These are phyloP conservation scores for Alternaria brassicae DNA, from an alignment of 2,329 filamentous ascomycete genomes.

Conservation along the genomic window DNA sequence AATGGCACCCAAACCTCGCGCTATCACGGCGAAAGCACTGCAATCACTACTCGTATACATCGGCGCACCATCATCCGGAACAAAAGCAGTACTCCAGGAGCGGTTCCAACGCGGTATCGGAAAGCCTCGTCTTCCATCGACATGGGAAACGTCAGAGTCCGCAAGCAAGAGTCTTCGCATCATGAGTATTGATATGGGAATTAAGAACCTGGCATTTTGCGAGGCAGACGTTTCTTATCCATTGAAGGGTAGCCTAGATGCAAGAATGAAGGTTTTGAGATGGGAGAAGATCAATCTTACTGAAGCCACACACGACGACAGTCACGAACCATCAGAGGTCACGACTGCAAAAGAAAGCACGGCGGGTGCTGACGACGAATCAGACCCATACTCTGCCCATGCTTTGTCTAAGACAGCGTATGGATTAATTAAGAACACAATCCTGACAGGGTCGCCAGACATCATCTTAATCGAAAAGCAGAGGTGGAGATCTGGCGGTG, in stretches of 20 bases:
- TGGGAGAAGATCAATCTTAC: constrained; percentile 46
- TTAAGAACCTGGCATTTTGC: constrained; percentile 80
- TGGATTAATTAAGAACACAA: constrained; percentile 57
- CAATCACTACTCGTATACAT: constrained; percentile 67
- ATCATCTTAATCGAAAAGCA: constrained; percentile 75
- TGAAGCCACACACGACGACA: neutral
- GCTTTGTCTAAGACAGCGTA: constrained; percentile 65
- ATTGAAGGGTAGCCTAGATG: constrained; percentile 6
- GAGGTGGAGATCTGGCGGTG: constrained; percentile 69
- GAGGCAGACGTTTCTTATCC: constrained; percentile 57
- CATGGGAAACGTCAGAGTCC: neutral
- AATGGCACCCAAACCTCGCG: constrained; percentile 27
- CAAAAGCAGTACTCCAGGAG: constrained; percentile 63
- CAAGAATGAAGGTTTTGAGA: constrained; percentile 35
- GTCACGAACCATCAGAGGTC: neutral
- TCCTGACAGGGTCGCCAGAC: constrained; percentile 65
- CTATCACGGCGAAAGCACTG: constrained; percentile 59
- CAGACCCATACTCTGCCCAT: constrained; percentile 60
- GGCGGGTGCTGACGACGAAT: constrained; percentile 14
- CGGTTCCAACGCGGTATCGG: constrained; percentile 56
- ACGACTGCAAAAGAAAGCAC: neutral
- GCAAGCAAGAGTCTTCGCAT: constrained; percentile 53
- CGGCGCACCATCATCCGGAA: constrained; percentile 66
- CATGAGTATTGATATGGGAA: constrained; percentile 84
- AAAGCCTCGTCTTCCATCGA: constrained; percentile 9